Base-by-base conservation (phyloP, 805 yeast species). In the Ogataea paraovalis region DNA sequence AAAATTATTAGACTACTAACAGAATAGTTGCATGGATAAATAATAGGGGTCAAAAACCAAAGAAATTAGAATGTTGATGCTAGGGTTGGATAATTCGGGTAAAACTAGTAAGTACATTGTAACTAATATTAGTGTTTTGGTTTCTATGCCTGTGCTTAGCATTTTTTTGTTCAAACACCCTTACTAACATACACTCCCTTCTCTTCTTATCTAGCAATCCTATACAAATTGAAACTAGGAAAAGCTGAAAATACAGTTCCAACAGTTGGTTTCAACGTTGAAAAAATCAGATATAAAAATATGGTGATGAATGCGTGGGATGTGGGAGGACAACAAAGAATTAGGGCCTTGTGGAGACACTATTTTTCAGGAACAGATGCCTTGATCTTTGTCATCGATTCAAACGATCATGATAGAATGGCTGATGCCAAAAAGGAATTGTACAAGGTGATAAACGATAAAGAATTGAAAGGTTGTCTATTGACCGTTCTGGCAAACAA, bases 321-420 rank as follows among this genome's bases (percentile, higher is more conserved):
- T 67, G 94, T 94, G 51, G 97, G 97, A 70, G 97, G 97, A 64
- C 97, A 89, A 72, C 95, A 87, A 60, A 75, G 95, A 66, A 79
- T 90, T 57, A 80, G 97, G 62, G 96, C 95, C 0, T 74, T 91
- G 49, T 91, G 98, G 97, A 82, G 97, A 67, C 97, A 91, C 64
- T 91, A 91, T 69, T 89, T 86, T 68, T 87, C 96, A 12, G 96
- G 96, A 34, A 88, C 97, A 4, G 86, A 89, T 62, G 96, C 96
- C 9, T 75, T 91, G 49, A 88, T 91, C 46, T 91, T 87, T 66
- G 97, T 91, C 46, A 85, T 91, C 50, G 98, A 91, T 68, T 78
- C 89, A 5, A 80, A 86, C 7, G 96, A 90, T 67, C 63, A 69
- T 40, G 78, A 74, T 28, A 75, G 97, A 60, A 70, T 91, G 56